Conservation (phyloP, 2,329 filamentous ascomycete genomes). For the Cadophora malorum region DNA sequence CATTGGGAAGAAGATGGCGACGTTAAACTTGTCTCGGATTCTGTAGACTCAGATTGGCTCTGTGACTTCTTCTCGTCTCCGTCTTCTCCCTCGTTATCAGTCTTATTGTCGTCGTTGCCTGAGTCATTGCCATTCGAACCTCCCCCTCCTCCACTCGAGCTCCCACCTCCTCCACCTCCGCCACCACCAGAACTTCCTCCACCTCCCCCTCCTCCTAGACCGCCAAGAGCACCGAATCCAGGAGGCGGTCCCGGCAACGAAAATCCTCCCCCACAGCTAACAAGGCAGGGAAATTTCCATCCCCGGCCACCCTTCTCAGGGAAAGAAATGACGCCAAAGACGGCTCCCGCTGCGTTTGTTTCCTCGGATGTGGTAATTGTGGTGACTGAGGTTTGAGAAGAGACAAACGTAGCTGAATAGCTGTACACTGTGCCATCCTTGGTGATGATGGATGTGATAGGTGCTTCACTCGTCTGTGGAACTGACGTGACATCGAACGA, state of each 20-base stretch:
- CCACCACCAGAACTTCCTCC: neutral
- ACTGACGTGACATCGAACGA: neutral
- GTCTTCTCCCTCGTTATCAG: neutral
- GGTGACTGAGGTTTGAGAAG: neutral
- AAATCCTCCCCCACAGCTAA: neutral
- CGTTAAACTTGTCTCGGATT: neutral
- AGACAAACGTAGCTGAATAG: neutral
- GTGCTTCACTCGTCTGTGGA: neutral
- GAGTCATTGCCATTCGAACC: constrained; percentile 1
- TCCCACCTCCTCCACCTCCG: neutral
- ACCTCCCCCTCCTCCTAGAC: neutral
- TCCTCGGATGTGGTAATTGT: neutral
- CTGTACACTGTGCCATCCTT: neutral
- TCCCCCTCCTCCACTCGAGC: neutral
- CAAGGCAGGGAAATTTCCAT: neutral
- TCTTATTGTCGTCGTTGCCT: neutral
- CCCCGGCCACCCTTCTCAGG: neutral
- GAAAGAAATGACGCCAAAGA: neutral
- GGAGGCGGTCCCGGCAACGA: neutral
- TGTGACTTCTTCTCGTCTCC: neutral
- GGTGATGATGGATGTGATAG: neutral
- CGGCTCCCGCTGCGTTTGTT: neutral
- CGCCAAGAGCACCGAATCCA: constrained; percentile 1
- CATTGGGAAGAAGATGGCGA: neutral
- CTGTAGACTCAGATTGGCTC: neutral